Conservation (phyloP, 2,329 filamentous ascomycete species). For the Phoma sp. region DNA sequence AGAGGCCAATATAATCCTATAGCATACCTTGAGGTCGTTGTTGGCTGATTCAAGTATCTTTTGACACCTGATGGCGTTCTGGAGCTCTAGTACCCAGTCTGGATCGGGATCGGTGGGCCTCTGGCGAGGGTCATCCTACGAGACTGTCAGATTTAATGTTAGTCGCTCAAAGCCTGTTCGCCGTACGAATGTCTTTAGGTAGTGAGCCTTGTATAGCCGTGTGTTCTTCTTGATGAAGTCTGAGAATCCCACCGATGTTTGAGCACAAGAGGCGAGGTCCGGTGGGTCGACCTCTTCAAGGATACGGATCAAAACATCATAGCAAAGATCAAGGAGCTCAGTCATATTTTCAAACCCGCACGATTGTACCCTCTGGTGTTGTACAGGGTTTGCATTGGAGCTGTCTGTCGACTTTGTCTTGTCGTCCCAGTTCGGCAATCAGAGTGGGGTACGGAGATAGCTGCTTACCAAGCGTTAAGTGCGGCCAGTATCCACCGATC, state of each 20-base stretch:
- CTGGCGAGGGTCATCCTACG: slow-evolving; percentile 49
- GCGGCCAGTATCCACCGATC: neutral
- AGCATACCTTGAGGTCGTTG: slow-evolving; percentile 48
- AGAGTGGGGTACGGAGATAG: slow-evolving; percentile 10
- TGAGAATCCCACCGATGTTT: slow-evolving; percentile 52
- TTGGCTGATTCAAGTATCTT: slow-evolving; percentile 55
- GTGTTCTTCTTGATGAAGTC: slow-evolving; percentile 63
- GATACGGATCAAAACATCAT: slow-evolving; percentile 45
- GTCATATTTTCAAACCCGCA: slow-evolving; percentile 19
- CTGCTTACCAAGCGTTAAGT: slow-evolving; percentile 12
- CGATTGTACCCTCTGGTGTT: neutral
- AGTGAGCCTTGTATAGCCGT: slow-evolving; percentile 67
- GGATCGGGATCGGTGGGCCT: slow-evolving; percentile 34
- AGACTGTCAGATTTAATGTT: slow-evolving; percentile 7
- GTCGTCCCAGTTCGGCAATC: slow-evolving; percentile 6
- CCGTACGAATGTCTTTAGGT: slow-evolving; percentile 62
- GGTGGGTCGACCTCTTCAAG: slow-evolving; percentile 40
- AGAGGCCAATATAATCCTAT: no score
- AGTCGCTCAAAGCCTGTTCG: neutral
- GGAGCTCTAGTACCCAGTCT: slow-evolving; percentile 39
- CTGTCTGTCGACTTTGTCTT: neutral
- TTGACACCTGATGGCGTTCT: slow-evolving; percentile 40
- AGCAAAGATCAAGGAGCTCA: slow-evolving; percentile 45
- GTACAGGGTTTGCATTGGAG: neutral
- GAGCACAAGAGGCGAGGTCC: slow-evolving; percentile 40